Percentiles rank a stretch among this genome's conserved stretches.
Conservation (phyloP, 371 early-diverging fungal genomes). For the Globomyces sp. region DNA sequence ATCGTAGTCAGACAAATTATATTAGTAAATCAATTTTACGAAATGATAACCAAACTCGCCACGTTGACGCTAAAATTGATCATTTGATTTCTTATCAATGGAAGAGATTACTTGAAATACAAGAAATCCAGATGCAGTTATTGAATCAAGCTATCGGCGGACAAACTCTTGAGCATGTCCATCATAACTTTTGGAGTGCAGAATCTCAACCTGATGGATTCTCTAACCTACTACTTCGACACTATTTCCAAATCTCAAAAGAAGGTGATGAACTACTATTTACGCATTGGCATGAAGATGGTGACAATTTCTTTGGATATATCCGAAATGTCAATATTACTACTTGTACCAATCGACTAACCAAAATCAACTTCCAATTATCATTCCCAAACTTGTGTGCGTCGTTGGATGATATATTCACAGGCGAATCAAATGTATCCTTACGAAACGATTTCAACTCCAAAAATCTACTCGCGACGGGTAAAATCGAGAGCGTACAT, state of each 20-base stretch:
- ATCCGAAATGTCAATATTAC: slow-evolving; percentile 28
- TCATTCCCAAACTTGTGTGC: slow-evolving; percentile 30
- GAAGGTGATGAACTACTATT: slow-evolving; percentile 25
- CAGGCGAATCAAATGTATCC: slow-evolving; percentile 38
- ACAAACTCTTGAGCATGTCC: slow-evolving; percentile 2
- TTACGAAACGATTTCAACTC: slow-evolving; percentile 44
- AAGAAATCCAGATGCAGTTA: slow-evolving; percentile 41
- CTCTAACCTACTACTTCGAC: slow-evolving; percentile 16
- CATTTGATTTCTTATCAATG: slow-evolving; percentile 43
- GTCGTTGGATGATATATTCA: slow-evolving; percentile 41
- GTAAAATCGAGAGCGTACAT: slow-evolving; percentile 17
- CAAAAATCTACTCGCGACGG: slow-evolving; percentile 32
- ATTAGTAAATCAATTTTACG: slow-evolving; percentile 37
- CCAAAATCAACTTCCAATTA: slow-evolving; percentile 31
- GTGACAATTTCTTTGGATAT: slow-evolving; percentile 40
- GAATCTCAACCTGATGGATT: slow-evolving; percentile 20
- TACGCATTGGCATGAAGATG: slow-evolving; percentile 47
- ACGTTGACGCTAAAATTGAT: slow-evolving; percentile 46
- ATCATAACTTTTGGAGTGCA: slow-evolving; percentile 15
- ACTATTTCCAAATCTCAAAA: slow-evolving; percentile 4
- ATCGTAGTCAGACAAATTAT: slow-evolving; percentile 37
- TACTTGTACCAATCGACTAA: slow-evolving; percentile 7
- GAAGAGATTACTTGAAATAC: slow-evolving; percentile 45
- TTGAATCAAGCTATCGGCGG: slow-evolving; percentile 14
- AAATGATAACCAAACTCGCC: slow-evolving; percentile 41